phyloP scores from a whole-genome alignment of 1,139 yeast species.

The Candida albicans region DNA sequence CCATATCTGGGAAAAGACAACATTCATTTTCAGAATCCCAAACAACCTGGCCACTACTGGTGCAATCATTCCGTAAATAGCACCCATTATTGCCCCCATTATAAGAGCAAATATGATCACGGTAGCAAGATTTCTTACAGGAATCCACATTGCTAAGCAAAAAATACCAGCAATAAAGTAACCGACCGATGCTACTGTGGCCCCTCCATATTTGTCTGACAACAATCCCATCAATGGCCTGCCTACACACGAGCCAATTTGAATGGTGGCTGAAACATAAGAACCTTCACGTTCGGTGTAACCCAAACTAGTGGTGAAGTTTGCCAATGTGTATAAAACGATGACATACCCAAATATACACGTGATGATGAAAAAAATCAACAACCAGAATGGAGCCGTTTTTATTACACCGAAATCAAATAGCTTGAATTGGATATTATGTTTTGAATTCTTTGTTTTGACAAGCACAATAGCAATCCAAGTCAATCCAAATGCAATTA shows the following conservation, averaged over 20 bases:
- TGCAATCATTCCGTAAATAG: constrained; percentile 30
- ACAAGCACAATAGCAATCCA: constrained; percentile 32
- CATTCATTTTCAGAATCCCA: constrained; percentile 50
- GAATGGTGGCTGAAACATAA: constrained; percentile 45
- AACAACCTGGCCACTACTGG: constrained; percentile 38
- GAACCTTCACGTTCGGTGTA: constrained; percentile 42
- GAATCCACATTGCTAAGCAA: constrained; percentile 37
- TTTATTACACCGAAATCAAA: constrained; percentile 30
- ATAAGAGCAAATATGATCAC: constrained; percentile 26
- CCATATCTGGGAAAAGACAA: constrained; percentile 52
- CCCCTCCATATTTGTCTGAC: constrained; percentile 40
- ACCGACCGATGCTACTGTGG: constrained; percentile 30
- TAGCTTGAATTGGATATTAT: constrained; percentile 33
- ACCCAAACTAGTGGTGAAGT: constrained; percentile 47
- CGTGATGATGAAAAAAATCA: constrained; percentile 33
- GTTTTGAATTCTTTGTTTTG: constrained; percentile 21
- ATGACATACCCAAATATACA: constrained; percentile 50
- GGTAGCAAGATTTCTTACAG: constrained; percentile 33
- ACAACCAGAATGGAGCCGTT: constrained; percentile 33
- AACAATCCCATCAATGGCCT: constrained; percentile 43
- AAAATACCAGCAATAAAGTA: constrained; percentile 28
- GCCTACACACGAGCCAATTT: constrained; percentile 41
- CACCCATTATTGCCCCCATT: constrained; percentile 31
- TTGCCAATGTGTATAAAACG: constrained; percentile 44
- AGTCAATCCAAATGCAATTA: constrained; percentile 32